Evolutionary conservation across 1,284 basidiomycete species (phyloP).

Genomic region (Malassezia pachydermatis): DNA sequence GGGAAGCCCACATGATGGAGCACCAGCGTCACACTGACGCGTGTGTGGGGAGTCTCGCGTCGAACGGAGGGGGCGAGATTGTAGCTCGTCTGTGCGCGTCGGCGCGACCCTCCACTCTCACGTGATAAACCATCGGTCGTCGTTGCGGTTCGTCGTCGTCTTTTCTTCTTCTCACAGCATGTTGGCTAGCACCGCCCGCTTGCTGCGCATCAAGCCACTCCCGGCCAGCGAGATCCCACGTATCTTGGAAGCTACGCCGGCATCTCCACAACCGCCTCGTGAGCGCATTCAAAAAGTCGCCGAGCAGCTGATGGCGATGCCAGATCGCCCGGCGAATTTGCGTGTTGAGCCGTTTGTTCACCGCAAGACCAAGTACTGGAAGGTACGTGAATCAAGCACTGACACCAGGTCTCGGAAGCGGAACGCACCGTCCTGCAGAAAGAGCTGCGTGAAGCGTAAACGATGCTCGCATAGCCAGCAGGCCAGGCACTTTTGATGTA

Average conservation of each 20-base stretch:
- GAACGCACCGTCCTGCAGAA: slow-evolving; percentile 1
- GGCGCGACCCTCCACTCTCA: neutral
- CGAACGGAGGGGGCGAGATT: too few species aligned
- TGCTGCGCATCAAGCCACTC: slow-evolving; percentile 12
- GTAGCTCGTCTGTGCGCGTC: slow-evolving; percentile 1
- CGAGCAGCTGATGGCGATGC: slow-evolving; percentile 2
- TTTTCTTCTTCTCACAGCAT: slow-evolving; percentile 1
- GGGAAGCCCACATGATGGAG: slow-evolving; percentile 58
- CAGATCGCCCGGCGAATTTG: slow-evolving; percentile 9
- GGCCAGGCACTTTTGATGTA: neutral
- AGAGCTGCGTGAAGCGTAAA: slow-evolving; percentile 3
- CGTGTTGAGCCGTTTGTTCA: slow-evolving; percentile 12
- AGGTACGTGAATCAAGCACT: slow-evolving; percentile 8
- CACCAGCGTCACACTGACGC: too few species aligned
- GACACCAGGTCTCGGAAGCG: slow-evolving; percentile 2
- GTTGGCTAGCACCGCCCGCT: neutral
- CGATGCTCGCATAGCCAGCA: neutral
- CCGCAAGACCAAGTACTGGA: slow-evolving; percentile 17
- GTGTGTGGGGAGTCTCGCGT: too few species aligned
- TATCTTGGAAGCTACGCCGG: neutral
- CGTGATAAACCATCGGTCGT: slow-evolving; percentile 1
- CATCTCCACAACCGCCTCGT: neutral
- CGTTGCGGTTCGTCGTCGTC: neutral
- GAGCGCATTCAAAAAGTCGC: slow-evolving; percentile 1
- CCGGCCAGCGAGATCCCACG: neutral